A percentile compares a stretch with the other conserved stretches of the same genome.
Conservation (phyloP, 768 basidiomycete species). For the Russula compacta region DNA sequence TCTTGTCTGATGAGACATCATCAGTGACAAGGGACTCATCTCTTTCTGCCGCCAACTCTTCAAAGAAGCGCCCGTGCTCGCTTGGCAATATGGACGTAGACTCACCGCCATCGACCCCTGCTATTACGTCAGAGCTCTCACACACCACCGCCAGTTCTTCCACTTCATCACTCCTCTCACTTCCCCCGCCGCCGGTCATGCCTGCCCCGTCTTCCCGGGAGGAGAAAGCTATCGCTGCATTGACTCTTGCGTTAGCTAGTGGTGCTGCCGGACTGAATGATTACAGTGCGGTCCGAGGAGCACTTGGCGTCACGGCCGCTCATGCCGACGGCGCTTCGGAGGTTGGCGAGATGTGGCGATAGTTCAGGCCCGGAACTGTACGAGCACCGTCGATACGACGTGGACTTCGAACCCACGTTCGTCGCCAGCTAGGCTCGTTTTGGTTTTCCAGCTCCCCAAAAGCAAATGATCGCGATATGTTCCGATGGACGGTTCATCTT, state of each 20-base stretch:
- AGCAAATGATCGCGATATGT: not conserved
- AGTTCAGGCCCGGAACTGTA: not conserved
- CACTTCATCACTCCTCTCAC: constrained; percentile 34
- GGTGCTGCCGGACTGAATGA: constrained; percentile 54
- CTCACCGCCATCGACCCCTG: constrained; percentile 22
- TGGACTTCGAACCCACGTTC: not conserved
- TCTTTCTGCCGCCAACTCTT: constrained; percentile 15
- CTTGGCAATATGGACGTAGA: constrained; percentile 37
- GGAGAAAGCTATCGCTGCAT: constrained; percentile 52
- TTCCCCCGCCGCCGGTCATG: constrained; percentile 22
- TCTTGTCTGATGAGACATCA: constrained; percentile 36
- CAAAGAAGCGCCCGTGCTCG: constrained; percentile 38
- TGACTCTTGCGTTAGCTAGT: constrained; percentile 52
- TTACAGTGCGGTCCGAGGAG: constrained; percentile 39
- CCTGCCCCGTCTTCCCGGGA: constrained; percentile 35
- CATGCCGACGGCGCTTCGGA: constrained; percentile 32
- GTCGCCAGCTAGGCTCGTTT: not conserved
- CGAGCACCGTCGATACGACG: not conserved
- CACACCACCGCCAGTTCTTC: constrained; percentile 31
- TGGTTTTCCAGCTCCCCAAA: not conserved
- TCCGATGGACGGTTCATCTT: not conserved
- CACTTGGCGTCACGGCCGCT: constrained; percentile 26
- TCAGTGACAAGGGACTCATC: constrained; percentile 15
- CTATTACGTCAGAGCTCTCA: constrained; percentile 29
- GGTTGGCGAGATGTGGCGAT: constrained; percentile 52